Percentiles rank a stretch among this genome's conserved stretches.
Conservation (phyloP, 495 filamentous ascomycete genomes). For the Rusavskia elegans region DNA sequence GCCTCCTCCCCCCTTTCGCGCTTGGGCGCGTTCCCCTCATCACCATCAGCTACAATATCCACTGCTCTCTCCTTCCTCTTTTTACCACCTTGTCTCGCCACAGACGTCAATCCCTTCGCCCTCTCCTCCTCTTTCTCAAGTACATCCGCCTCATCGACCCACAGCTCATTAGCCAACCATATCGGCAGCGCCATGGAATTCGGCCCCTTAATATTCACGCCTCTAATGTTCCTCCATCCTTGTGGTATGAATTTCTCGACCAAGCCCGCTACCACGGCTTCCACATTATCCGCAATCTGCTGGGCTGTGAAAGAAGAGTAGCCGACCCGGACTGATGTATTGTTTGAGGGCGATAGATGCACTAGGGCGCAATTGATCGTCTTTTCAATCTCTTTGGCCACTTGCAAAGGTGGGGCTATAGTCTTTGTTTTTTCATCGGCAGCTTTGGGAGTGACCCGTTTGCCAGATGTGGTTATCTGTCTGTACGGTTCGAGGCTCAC, state of each 20-base stretch:
- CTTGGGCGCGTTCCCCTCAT: conserved; percentile 29
- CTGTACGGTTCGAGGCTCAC: conserved; percentile 50
- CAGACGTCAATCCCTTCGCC: conserved; percentile 21
- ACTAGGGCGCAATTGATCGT: conserved; percentile 56
- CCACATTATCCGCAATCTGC: conserved; percentile 64
- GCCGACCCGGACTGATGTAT: conserved; percentile 54
- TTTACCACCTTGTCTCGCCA: conserved; percentile 38
- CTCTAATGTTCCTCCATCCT: conserved; percentile 70
- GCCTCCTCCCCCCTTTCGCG: conserved; percentile 27
- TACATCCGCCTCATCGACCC: conserved; percentile 68
- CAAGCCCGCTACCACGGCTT: conserved; percentile 49
- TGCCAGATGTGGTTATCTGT: conserved; percentile 41
- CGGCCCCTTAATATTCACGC: conserved; percentile 76
- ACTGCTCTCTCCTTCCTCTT: conserved; percentile 45
- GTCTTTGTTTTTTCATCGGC: conserved; percentile 23
- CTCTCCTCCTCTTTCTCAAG: conserved; percentile 37
- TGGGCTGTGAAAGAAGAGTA: conserved; percentile 55
- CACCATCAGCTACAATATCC: conserved; percentile 15
- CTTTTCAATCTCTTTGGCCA: conserved; percentile 57
- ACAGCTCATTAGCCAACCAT: conserved; percentile 82
- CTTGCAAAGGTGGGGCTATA: conserved; percentile 29
- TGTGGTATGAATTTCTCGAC: conserved; percentile 64
- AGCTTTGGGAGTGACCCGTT: conserved; percentile 38
- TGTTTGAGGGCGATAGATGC: conserved; percentile 50
- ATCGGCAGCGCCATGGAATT: conserved; percentile 76